Percentiles rank a stretch among this genome's conserved stretches.
Evolutionary conservation across 768 basidiomycete species (phyloP).

Genomic region (Boletus tomentosulus): DNA sequence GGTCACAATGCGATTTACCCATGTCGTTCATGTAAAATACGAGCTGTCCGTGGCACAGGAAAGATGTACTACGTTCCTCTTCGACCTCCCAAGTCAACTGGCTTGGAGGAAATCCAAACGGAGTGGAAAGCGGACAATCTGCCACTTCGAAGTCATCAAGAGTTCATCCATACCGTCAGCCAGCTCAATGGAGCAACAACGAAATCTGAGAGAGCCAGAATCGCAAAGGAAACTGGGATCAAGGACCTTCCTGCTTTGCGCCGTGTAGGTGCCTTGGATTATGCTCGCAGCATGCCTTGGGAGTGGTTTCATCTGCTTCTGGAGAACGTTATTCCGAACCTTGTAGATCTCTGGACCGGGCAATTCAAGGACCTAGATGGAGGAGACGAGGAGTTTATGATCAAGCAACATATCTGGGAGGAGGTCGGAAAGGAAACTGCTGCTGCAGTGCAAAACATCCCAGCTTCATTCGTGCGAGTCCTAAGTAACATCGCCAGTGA

Average conservation of each 20-base stretch:
- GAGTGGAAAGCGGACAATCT: conserved; percentile 20
- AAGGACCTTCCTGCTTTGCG: conserved; percentile 31
- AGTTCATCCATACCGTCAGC: not conserved
- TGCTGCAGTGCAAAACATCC: conserved; percentile 17
- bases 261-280: conserved; percentile 29
- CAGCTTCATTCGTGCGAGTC: conserved; percentile 28
- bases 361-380: conserved; percentile 38
- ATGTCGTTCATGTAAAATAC: conserved; percentile 34
- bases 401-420: conserved; percentile 36
- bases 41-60: conserved; percentile 25
- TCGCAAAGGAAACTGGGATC: conserved; percentile 31
- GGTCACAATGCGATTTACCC: conserved; percentile 37
- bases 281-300: conserved; percentile 40
- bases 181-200: conserved; percentile 10
- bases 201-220: conserved; percentile 15
- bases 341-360: conserved; percentile 40
- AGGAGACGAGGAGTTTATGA: conserved; percentile 25
- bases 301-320: conserved; percentile 50
- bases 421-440: conserved; percentile 34
- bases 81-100: not conserved
- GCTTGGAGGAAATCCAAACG: too few relatives aligned
- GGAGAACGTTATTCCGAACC: conserved; percentile 40
- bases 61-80: not conserved
- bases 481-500: conserved; percentile 32
- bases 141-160: conserved; percentile 32